These are phyloP conservation scores for Dendrobium nobile DNA, from an alignment of 106 monocot genomes.

Conservation along the genomic window DNA sequence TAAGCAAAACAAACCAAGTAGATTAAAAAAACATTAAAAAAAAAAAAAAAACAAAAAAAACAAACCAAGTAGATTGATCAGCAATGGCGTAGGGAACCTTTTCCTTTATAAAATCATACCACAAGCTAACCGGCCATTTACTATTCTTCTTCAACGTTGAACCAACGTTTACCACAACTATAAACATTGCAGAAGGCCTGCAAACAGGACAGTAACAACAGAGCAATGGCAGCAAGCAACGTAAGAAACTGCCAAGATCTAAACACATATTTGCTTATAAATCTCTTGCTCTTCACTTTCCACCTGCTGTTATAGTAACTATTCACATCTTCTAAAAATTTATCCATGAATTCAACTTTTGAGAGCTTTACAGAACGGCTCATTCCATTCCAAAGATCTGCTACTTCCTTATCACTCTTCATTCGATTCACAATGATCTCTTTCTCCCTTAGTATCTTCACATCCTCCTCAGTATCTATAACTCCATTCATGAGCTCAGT, in stretches of 20 bases:
- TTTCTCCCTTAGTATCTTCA: constrained; percentile 18
- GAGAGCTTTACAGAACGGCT: constrained; percentile 24
- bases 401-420: constrained; percentile 27
- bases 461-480: constrained; percentile 31
- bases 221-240: neutral
- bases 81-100: too few species aligned
- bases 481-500: constrained; percentile 40
- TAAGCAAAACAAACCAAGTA: too few species aligned
- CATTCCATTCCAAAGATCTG: constrained; percentile 36
- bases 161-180: neutral
- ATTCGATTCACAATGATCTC: constrained; percentile 13
- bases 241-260: constrained; percentile 10
- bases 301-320: constrained; percentile 16
- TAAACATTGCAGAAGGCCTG: constrained; percentile 8
- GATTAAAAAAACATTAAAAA: too few species aligned
- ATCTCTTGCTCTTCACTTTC: constrained; percentile 14
- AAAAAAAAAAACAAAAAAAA: too few species aligned
- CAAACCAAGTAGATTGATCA: too few species aligned
- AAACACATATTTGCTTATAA: constrained; percentile 7
- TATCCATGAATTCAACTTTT: constrained; percentile 18
- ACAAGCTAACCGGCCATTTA: too few species aligned
- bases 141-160: neutral
- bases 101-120: too few species aligned
- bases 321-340: constrained; percentile 26
- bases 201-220: neutral